Percentiles rank a stretch among this genome's conserved stretches.
These are phyloP conservation scores for Neurospora sp. DNA, from an alignment of 495 filamentous ascomycete species.

Conservation along the genomic window DNA sequence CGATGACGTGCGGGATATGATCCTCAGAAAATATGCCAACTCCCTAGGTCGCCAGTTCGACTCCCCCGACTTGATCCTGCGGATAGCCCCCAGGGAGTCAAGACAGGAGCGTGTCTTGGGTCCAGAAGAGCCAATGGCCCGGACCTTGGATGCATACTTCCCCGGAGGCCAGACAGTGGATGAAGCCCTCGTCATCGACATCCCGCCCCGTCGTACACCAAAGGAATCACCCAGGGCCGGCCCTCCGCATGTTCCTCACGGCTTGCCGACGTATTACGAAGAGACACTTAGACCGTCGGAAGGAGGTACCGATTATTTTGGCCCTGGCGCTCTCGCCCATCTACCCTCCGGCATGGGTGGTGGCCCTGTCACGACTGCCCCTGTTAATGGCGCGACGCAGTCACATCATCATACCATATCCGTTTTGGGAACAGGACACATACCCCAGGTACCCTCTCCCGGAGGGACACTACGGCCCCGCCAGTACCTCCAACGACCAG, in stretches of 20 bases:
- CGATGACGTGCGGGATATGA: constrained; percentile 88
- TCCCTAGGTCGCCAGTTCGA: constrained; percentile 82
- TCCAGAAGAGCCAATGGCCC: constrained; percentile 76
- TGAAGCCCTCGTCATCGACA: constrained; percentile 86
- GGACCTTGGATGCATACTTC: constrained; percentile 74
- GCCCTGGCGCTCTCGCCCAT: constrained; percentile 60
- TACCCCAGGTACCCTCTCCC: constrained; percentile 78
- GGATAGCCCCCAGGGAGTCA: constrained; percentile 80
- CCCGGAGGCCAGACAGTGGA: constrained; percentile 83
- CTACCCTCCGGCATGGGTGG: constrained; percentile 24
- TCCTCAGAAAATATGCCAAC: constrained; percentile 87
- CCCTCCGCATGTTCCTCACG: constrained; percentile 33
- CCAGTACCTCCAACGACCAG: constrained; percentile 28
- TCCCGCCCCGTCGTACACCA: constrained; percentile 71
- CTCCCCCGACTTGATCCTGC: constrained; percentile 76
- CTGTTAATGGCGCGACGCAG: constrained; percentile 22
- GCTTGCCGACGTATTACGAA: constrained; percentile 47
- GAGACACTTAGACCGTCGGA: constrained; percentile 54
- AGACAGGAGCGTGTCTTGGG: constrained; percentile 64
- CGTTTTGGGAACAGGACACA: constrained; percentile 65
- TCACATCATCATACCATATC: constrained; percentile 50
- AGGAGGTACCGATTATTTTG: constrained; percentile 76
- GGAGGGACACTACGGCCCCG: constrained; percentile 44
- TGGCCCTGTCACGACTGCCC: constrained; percentile 13
- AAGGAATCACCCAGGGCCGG: constrained; percentile 59